Percentiles rank a stretch among this genome's conserved stretches.
phyloP scores from a whole-genome alignment of 805 yeast genomes.

The Teunomyces funiuensis region DNA sequence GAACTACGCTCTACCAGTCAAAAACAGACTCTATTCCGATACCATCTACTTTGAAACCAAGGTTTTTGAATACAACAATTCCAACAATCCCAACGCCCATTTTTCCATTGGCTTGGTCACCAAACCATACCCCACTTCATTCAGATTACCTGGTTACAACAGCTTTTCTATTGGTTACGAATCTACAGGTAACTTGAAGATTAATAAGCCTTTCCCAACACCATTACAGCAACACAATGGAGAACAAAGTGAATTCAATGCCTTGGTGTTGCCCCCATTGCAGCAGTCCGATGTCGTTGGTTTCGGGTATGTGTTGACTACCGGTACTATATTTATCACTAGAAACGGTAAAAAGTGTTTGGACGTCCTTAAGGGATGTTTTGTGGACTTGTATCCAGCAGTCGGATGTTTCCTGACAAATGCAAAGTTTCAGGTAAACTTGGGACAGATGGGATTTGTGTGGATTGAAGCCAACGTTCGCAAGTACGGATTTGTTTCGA shows the following conservation, averaged over 20 bases:
- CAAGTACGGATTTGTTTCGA: constrained; percentile 56
- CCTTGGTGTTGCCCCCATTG: constrained; percentile 51
- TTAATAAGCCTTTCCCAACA: constrained; percentile 61
- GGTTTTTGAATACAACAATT: constrained; percentile 31
- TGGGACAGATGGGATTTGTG: constrained; percentile 46
- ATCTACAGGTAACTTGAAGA: constrained; percentile 66
- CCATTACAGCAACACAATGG: constrained; percentile 44
- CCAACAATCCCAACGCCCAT: constrained; percentile 40
- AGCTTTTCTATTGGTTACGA: constrained; percentile 72
- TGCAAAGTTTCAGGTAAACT: constrained; percentile 42
- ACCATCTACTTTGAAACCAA: constrained; percentile 63
- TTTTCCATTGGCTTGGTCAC: constrained; percentile 69
- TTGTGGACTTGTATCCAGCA: constrained; percentile 52
- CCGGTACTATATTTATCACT: constrained; percentile 54
- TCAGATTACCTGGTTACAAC: constrained; percentile 72
- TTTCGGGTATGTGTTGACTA: constrained; percentile 47
- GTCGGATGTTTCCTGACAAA: constrained; percentile 50
- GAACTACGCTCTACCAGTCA: constrained; percentile 40
- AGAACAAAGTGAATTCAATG: constrained; percentile 41
- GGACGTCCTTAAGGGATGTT: constrained; percentile 51
- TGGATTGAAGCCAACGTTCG: constrained; percentile 54
- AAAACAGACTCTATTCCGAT: constrained; percentile 32
- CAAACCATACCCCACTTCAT: constrained; percentile 66
- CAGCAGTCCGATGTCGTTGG: constrained; percentile 56
- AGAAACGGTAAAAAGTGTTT: constrained; percentile 54